Base-by-base conservation (phyloP, 805 yeast genomes). In the Schizosaccharomyces japonicus region DNA sequence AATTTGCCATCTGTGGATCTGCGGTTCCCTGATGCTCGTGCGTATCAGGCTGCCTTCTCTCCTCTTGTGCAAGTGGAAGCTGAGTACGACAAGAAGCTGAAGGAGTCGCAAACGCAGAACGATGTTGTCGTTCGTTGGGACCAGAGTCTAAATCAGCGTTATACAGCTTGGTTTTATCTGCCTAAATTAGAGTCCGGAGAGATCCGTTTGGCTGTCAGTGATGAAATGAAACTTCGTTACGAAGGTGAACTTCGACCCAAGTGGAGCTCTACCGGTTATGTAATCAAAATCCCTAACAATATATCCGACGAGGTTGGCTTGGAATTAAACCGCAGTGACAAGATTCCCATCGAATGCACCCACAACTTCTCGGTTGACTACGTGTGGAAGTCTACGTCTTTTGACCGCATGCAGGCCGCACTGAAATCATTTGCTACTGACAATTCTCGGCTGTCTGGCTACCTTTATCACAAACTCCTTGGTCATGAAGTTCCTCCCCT, bases 301-400 rank as follows among this genome's bases (percentile, higher is more conserved):
- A 63, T 66, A 42, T 72, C 72, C 45, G 85, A 78, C 52, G 76
- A 73, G 47, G 77, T 77, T 55, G 77, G 85, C 1, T 61, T 83
- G 45, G 94, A 83, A 58, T 65, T 84, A 51, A 62, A 59, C 40
- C 64, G 72, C 2, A 46, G 50, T 19, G 47, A 45, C 33, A 56
- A 61, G 1, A 63, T 66, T 2, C 80, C 83, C 1, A 71, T 76
- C 1, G 67, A 76, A 51, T 57, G 71, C 33, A 69, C 71, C 1
- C 67, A 73, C 3, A 81, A 77, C 21, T 85, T 81, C 59, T 73
- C 85, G 1, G 84, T 85, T 0, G 87, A 81, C 55, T 79, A 82
- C 58, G 81, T 80, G 47, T 85, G 95, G 95, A 80, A 80, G 54
- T 90, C 87, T 13, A 75, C 77, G 1, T 67, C 93, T 1, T 84